Base-by-base conservation (phyloP, 2,329 filamentous ascomycete species). In the Epichloe uncinata region DNA sequence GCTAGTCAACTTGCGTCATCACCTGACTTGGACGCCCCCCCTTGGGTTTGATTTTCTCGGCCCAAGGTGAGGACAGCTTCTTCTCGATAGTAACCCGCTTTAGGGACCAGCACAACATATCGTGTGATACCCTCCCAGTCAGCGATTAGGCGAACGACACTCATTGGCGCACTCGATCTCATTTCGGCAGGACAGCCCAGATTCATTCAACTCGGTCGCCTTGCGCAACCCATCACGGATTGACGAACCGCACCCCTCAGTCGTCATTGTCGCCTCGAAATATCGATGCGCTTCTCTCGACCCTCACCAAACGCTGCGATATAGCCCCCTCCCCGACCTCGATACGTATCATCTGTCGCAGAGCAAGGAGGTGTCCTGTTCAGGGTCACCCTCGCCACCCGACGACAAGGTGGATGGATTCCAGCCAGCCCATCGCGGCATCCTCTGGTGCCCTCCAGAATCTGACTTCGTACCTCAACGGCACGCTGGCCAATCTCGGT, bases 391-490 rank as follows among this genome's bases (percentile, higher is more conserved):
- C 62, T 64, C 58, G 54, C 60, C 52, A 58, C 57, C 56, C 58
- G 61, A 64, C 68, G 70, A 66, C 75, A 81, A 80, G 66, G 76
- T 81, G 78, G 78, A 77, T 81, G 78, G 78, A 77, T 79, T 80
- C 77, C 65, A 67, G 68, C 68, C 71, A 74, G 66, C 69, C 67
- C 64, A 62, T 69, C 62, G 70, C 73, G 75, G 78, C 77, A 76
- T 79, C 78, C 62, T 72, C 74, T 66, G 78, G 78, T 79, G 79
- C 76, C 69, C 66, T 79, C 63, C 75, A 75, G 69, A 79, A 75
- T 68, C 71, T 77, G 64, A 73, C 72, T 60, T 73, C 73, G 61
- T 79, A 79, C 66, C 63, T 82, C 60, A 73, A 77, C 63, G 71
- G 69, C 53, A 73, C 73, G 51, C 57, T 77, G 56, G 61, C 65